Base-by-base conservation (phyloP, 176 grass and related monocot species). In the Alopecurus myosuroides region DNA sequence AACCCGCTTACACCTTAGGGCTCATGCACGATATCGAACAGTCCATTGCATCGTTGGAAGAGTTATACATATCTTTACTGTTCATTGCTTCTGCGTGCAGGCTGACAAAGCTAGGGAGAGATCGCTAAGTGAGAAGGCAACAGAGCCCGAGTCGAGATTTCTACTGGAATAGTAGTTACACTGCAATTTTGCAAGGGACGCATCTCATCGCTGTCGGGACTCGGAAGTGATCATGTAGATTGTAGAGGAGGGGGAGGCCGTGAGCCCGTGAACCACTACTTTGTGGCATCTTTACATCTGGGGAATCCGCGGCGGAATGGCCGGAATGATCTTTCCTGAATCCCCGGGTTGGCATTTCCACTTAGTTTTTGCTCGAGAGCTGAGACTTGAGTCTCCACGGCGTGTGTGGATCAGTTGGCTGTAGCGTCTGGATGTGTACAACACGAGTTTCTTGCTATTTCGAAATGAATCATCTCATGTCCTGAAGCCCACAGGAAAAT, bases 51-150 rank as follows among this genome's bases (percentile, higher is more conserved):
- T 72, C 23, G 30, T 57, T 45, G 37, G 11, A 73, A 0, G 1
- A 17, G 6, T 73, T 15, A 10, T 18, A 7, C 30, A 63, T 26
- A 19, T 35, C 33, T 31, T 31, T 4, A 70, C 48, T 17, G 15
- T 31, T 11, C 35, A 10, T 36, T 46, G 26, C 60, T 20, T 20
- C 14, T 75, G 30, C 29, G 70, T 63, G 60, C 85, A 97, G 89
- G 86, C 74, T 22, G 82, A 93, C 17, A 77, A 87, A 18, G 94
- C 91, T 22, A 91, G 89, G 55, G 82, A 91, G 44, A 86, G 86
- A 76, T 85, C 89, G 62, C 85, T 93, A 65, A 74, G 39, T 28
- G 91, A 91, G 49, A 91, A 88, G 44, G 10, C 78, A 20, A 39
- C 10, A 19, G 58, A 91, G 28, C 7, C 72, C 2, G 77, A 34